A percentile compares a stretch with the other conserved stretches of the same genome.
phyloP scores from a whole-genome alignment of 148 eudicot genomes.

The Talinum fruticosum region DNA sequence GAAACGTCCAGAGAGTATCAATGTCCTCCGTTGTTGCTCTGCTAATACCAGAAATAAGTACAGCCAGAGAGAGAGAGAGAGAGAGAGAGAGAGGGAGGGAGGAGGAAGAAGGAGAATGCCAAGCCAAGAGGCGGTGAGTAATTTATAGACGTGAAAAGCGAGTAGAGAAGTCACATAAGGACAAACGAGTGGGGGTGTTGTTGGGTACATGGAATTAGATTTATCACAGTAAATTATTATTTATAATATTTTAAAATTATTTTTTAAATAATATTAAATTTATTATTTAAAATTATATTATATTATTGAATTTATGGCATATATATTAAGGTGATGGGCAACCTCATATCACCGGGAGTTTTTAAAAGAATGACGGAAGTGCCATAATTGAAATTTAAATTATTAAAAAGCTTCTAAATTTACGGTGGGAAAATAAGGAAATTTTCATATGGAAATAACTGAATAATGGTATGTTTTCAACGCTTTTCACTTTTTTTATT shows the following conservation, averaged over 20 bases:
- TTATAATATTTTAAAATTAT: too few relatives aligned
- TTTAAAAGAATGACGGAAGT: too few relatives aligned
- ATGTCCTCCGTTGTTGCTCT: constrained; percentile 37
- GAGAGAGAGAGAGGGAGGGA: constrained; percentile 3
- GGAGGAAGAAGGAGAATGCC: constrained; percentile 7
- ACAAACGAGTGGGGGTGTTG: not conserved
- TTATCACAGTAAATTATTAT: too few relatives aligned
- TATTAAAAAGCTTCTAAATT: not conserved
- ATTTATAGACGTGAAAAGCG: constrained; percentile 2
- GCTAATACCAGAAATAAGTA: not conserved
- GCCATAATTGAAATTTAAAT: too few relatives aligned
- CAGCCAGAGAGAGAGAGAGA: not conserved
- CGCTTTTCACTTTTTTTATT: not conserved
- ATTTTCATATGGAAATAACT: not conserved
- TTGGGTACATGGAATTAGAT: too few relatives aligned
- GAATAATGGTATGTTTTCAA: not conserved
- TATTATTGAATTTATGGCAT: too few relatives aligned
- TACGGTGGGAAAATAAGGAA: not conserved
- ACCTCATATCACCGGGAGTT: constrained; percentile 1
- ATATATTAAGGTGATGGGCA: too few relatives aligned
- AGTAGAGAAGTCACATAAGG: not conserved
- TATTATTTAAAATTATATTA: too few relatives aligned
- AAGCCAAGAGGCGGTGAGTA: not conserved
- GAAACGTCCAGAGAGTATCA: constrained; percentile 40
- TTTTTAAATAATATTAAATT: too few relatives aligned